Conservation (phyloP, 345 rosid species). For the Geranium brycei region DNA sequence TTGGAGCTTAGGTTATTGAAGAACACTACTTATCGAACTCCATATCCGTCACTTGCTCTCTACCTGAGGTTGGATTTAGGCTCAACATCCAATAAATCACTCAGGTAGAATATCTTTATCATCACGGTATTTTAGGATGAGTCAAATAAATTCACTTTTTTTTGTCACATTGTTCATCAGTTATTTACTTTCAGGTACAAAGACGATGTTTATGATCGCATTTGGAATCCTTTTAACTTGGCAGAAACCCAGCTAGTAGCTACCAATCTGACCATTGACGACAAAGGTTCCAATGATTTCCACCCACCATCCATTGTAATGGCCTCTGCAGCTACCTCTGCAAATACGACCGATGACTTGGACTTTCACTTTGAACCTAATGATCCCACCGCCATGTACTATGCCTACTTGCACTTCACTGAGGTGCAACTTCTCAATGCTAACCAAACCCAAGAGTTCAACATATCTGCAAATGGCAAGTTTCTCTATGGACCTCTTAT, state of each 20-base stretch:
- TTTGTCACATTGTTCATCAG: too few relatives aligned
- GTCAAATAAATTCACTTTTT: too few relatives aligned
- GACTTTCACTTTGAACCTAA: constrained; percentile 11
- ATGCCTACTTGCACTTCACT: constrained; percentile 37
- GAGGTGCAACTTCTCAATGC: constrained; percentile 27
- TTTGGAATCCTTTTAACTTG: constrained; percentile 24
- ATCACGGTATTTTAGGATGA: too few relatives aligned
- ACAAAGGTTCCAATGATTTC: constrained; percentile 11
- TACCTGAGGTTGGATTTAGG: constrained; percentile 7
- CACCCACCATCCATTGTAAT: constrained; percentile 29
- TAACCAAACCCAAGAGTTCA: constrained; percentile 31
- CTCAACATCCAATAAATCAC: neutral
- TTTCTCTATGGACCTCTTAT: constrained; percentile 18
- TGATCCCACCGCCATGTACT: constrained; percentile 19
- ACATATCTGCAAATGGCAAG: constrained; percentile 24
- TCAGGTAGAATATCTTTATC: neutral
- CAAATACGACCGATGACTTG: constrained; percentile 12
- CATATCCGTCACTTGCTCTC: constrained; percentile 1
- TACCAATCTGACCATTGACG: too few relatives aligned
- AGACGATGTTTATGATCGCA: constrained; percentile 33
- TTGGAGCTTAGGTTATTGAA: constrained; percentile 26
- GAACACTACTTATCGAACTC: constrained; percentile 9
- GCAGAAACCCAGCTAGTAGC: too few relatives aligned
- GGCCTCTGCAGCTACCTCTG: constrained; percentile 25
- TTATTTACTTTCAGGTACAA: neutral